Evolutionary conservation across 2,329 filamentous ascomycete genomes (phyloP).

Genomic region (Pseudogymnoascus sp.): DNA sequence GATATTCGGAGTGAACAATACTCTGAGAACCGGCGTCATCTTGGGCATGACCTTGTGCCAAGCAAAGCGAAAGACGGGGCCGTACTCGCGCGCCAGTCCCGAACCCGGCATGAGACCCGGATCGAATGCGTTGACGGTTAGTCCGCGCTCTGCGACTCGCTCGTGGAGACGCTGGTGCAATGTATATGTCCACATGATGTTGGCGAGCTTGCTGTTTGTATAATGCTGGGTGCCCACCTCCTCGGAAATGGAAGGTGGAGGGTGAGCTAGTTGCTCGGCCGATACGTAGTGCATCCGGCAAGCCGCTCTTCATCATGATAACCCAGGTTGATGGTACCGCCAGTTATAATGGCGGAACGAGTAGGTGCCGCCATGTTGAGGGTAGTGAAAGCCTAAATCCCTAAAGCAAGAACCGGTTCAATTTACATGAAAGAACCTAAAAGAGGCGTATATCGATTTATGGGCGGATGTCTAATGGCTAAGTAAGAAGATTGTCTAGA

Average conservation of each 20-base stretch:
- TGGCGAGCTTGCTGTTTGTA: slow-evolving; percentile 39
- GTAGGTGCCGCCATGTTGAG: neutral
- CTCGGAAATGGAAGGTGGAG: slow-evolving; percentile 24
- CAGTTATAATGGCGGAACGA: slow-evolving; percentile 36
- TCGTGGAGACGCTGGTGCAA: slow-evolving; percentile 32
- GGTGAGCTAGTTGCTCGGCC: slow-evolving; percentile 40
- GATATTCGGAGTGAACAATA: slow-evolving; percentile 31
- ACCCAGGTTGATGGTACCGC: slow-evolving; percentile 39
- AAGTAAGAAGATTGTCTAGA: neutral
- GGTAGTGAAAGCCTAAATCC: neutral
- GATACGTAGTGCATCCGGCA: slow-evolving; percentile 39
- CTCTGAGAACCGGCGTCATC: slow-evolving; percentile 31
- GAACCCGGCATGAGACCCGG: slow-evolving; percentile 44
- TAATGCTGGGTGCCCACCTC: slow-evolving; percentile 36
- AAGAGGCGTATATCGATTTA: neutral
- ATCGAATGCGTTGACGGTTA: slow-evolving; percentile 38
- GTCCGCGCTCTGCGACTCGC: slow-evolving; percentile 20
- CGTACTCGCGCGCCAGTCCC: slow-evolving; percentile 33
- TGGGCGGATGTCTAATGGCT: neutral
- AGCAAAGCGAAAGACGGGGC: slow-evolving; percentile 26
- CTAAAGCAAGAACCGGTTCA: neutral
- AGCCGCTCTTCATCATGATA: slow-evolving; percentile 35
- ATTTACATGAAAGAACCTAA: neutral
- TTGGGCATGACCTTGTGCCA: slow-evolving; percentile 32
- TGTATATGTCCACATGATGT: slow-evolving; percentile 44